Evolutionary conservation across 352 stramenopile genomes (phyloP).

Genomic region (Phytophthora cryptogea): DNA sequence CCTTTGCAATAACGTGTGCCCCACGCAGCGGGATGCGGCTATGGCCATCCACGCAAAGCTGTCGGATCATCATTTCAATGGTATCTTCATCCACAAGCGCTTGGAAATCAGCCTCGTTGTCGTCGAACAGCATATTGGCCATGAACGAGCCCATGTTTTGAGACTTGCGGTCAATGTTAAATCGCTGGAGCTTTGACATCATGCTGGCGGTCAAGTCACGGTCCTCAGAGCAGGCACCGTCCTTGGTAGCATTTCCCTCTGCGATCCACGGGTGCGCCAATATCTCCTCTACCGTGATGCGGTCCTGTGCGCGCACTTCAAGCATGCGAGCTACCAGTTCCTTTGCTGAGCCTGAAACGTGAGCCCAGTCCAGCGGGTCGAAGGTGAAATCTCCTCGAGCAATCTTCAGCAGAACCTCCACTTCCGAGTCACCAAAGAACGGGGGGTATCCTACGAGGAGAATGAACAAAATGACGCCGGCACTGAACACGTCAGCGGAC

Average conservation of each 20-base stretch:
- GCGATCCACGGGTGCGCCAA: conserved; percentile 68
- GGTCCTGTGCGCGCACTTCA: conserved; percentile 69
- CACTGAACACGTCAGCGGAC: conserved; percentile 77
- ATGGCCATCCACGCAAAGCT: conserved; percentile 56
- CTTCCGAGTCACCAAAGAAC: conserved; percentile 73
- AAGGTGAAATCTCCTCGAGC: conserved; percentile 76
- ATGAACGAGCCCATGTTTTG: conserved; percentile 78
- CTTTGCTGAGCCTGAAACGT: conserved; percentile 61
- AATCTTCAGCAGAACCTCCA: conserved; percentile 83
- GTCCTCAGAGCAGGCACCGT: conserved; percentile 11
- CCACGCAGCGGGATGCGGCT: conserved; percentile 50
- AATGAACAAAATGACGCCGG: conserved; percentile 84
- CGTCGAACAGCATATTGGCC: conserved; percentile 54
- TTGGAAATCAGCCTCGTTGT: conserved; percentile 59
- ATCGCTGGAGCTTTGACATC: conserved; percentile 68
- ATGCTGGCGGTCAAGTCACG: conserved; percentile 41
- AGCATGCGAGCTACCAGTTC: conserved; percentile 78
- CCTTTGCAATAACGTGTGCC: conserved; percentile 56
- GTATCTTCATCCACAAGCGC: conserved; percentile 58
- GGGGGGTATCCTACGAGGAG: conserved; percentile 78
- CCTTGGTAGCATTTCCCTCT: conserved; percentile 17
- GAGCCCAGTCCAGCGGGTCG: conserved; percentile 59
- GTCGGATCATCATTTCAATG: conserved; percentile 70
- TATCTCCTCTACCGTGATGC: conserved; percentile 72
- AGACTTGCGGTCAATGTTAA: conserved; percentile 82